A percentile compares a stretch with the other conserved stretches of the same genome.
phyloP scores from a whole-genome alignment of 139 green algal species.

The Mesotaenium endlicherianum region DNA sequence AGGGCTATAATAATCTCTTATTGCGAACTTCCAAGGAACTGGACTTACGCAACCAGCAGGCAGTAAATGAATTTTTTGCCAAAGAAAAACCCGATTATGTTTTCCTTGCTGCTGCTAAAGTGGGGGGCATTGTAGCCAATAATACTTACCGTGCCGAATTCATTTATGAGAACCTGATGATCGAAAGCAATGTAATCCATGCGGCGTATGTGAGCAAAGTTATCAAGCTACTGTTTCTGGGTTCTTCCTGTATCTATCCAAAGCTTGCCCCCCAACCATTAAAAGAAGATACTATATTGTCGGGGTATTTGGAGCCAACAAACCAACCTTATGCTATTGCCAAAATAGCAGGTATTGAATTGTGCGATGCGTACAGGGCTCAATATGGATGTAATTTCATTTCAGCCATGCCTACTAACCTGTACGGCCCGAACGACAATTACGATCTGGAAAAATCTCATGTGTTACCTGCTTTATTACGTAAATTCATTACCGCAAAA shows the following conservation, averaged over 20 bases:
- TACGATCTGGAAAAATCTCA: constrained; percentile 62
- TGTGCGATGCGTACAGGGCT: constrained; percentile 40
- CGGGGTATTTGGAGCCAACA: constrained; percentile 46
- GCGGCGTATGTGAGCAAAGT: constrained; percentile 14
- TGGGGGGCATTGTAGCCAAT: constrained; percentile 52
- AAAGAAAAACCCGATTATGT: constrained; percentile 17
- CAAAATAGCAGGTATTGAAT: constrained; percentile 54
- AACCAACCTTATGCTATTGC: constrained; percentile 53
- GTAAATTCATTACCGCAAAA: constrained; percentile 61
- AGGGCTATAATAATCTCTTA: constrained; percentile 19
- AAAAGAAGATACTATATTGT: constrained; percentile 39
- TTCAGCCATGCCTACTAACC: constrained; percentile 65
- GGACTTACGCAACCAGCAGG: constrained; percentile 15
- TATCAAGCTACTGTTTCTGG: constrained; percentile 53
- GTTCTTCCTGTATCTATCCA: constrained; percentile 54
- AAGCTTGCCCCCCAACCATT: constrained; percentile 50
- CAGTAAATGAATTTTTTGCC: constrained; percentile 42
- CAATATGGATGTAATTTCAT: constrained; percentile 8
- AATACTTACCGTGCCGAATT: constrained; percentile 44
- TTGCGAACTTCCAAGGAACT: constrained; percentile 13
- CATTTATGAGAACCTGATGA: constrained; percentile 48
- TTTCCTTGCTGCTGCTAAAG: constrained; percentile 45
- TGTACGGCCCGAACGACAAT: constrained; percentile 73
- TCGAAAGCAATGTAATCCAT: constrained; percentile 47
- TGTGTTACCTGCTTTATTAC: constrained; percentile 68